Base-by-base conservation (phyloP, 202 grass and related monocot species). In the Elaeis oleifera region DNA sequence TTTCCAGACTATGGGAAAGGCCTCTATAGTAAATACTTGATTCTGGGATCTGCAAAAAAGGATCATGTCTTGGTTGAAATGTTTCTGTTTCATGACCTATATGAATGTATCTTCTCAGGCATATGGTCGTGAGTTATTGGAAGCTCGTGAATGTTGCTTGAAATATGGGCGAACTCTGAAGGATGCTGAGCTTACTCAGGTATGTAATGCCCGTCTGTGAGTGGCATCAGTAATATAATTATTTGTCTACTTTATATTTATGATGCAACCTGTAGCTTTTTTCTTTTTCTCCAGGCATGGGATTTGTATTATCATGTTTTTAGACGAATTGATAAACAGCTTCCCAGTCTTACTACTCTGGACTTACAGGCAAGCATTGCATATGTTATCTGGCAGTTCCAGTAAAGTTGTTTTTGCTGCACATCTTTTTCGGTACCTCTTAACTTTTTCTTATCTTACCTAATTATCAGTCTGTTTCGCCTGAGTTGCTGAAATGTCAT, bases 251-350 rank as follows among this genome's bases (percentile, higher is more conserved):
- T 53, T 20, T 73, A 59, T 7, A 64, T 28, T 67, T 58, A 62
- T 72, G 32, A 16, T 48, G 58, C 74, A 58, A 51, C 11, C 60
- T 58, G 4, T 60, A 16, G 70, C 49, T 16, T 76, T 18, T 31
- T 61, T 5, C 23, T 54, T 79, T 77, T 32, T 66, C 63, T 24
- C 65, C 84, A 97, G 88, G 94, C 88, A 51, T 97, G 94, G 94
- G 94, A 97, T 77, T 77, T 97, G 69, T 97, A 97, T 79, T 97
- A 97, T 72, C 94, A 97, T 86, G 94, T 97, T 73, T 97, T 97
- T 60, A 86, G 85, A 89, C 91, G 94, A 85, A 97, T 97, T 0
- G 94, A 97, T 72, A 97, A 97, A 80, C 94, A 97, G 68, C 94
- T 97, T 69, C 94, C 94, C 18, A 86, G 94, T 76, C 94, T 97